phyloP scores from a whole-genome alignment of 78 protist species.

The Bodo saltans region DNA sequence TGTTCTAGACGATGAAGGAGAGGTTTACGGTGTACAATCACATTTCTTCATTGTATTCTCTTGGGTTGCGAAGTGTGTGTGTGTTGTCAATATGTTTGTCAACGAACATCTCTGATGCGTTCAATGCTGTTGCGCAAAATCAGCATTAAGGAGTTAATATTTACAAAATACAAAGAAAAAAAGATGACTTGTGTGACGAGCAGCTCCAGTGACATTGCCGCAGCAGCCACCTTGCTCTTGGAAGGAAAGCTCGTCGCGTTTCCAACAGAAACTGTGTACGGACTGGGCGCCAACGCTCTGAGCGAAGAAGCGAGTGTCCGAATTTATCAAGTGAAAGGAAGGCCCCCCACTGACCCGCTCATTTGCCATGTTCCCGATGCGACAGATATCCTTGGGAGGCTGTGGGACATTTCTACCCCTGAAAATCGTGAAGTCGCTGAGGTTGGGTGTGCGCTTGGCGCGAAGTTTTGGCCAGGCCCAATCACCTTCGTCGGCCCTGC shows the following conservation, averaged over 20 bases:
- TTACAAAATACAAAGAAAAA: no score
- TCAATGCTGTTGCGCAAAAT: no score
- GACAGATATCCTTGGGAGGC: not conserved
- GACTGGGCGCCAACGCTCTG: constrained; percentile 86
- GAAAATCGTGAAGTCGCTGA: not conserved
- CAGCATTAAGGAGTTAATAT: no score
- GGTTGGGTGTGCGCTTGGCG: not conserved
- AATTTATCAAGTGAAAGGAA: constrained; percentile 67
- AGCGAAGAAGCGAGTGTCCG: constrained; percentile 62
- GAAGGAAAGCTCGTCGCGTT: constrained; percentile 69
- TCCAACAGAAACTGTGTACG: constrained; percentile 92
- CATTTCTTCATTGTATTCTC: no score
- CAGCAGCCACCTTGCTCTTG: not conserved
- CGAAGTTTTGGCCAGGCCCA: constrained; percentile 85
- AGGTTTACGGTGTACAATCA: no score
- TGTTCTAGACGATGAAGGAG: no score
- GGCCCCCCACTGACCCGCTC: constrained; percentile 85
- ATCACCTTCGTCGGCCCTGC: constrained; percentile 65
- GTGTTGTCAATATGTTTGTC: no score
- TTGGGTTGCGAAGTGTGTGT: no score
- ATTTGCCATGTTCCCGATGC: constrained; percentile 69
- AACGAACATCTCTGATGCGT: no score
- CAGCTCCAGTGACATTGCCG: constrained; percentile 3
- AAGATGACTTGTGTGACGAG: no score
- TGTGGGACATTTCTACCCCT: not conserved